Conservation (phyloP, 306 rosid genomes). For the Notholithocarpus densiflorus region DNA sequence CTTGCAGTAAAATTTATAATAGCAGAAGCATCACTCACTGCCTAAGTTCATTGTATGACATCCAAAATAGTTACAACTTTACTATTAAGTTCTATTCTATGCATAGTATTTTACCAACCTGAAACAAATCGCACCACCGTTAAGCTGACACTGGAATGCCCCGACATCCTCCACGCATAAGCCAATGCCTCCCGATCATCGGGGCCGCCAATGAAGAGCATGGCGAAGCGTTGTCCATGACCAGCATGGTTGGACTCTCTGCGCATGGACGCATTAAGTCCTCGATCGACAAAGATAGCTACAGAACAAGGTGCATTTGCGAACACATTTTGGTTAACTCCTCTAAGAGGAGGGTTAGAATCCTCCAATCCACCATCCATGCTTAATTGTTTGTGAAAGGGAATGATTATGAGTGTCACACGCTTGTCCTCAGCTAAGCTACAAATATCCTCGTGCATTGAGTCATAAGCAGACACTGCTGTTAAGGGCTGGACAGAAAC, state of each 20-base stretch:
- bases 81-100: no score
- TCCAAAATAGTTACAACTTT: no score
- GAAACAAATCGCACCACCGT: slow-evolving; percentile 36
- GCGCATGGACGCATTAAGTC: not conserved
- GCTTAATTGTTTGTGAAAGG: slow-evolving; percentile 24
- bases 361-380: slow-evolving; percentile 27
- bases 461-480: slow-evolving; percentile 35
- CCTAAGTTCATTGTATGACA: no score
- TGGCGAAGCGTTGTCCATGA: slow-evolving; percentile 11
- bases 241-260: not conserved
- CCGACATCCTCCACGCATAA: slow-evolving; percentile 46
- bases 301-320: slow-evolving; percentile 33
- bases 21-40: no score
- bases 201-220: slow-evolving; percentile 39
- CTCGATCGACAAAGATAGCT: slow-evolving; percentile 35
- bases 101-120: not conserved
- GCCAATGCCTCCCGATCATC: slow-evolving; percentile 52
- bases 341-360: slow-evolving; percentile 22
- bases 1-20: no score
- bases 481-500: slow-evolving; percentile 33
- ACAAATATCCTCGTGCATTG: slow-evolving; percentile 47
- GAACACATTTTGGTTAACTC: slow-evolving; percentile 27
- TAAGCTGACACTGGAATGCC: slow-evolving; percentile 34
- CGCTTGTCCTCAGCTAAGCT: slow-evolving; percentile 38
- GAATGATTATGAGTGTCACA: slow-evolving; percentile 28